These are phyloP conservation scores for Tephrocybe sp. DNA, from an alignment of 768 basidiomycete species.

Conservation along the genomic window DNA sequence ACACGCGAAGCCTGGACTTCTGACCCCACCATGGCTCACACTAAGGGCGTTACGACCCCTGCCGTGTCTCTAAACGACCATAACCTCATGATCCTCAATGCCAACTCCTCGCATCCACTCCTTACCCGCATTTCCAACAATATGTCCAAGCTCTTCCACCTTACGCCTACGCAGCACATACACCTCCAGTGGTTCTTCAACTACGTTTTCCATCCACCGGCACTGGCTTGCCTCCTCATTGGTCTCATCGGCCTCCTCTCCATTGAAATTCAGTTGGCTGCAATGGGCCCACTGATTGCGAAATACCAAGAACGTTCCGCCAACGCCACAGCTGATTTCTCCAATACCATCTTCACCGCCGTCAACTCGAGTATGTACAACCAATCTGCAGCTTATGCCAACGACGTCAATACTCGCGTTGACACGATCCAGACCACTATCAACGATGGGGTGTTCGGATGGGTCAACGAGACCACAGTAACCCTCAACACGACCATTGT, in stretches of 20 bases:
- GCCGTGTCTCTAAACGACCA: constrained; percentile 66
- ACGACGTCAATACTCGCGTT: constrained; percentile 72
- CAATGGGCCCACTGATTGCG: constrained; percentile 69
- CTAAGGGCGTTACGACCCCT: constrained; percentile 39
- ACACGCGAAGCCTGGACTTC: constrained; percentile 78
- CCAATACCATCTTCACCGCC: constrained; percentile 66
- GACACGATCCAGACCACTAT: constrained; percentile 69
- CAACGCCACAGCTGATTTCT: constrained; percentile 62
- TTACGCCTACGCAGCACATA: constrained; percentile 62
- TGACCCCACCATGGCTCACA: constrained; percentile 63
- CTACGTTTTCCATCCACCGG: constrained; percentile 90
- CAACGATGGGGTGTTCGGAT: constrained; percentile 89
- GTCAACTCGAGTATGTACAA: constrained; percentile 85
- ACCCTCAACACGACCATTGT: constrained; percentile 86
- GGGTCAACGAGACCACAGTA: constrained; percentile 90
- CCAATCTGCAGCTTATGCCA: constrained; percentile 77
- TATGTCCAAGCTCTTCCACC: constrained; percentile 47
- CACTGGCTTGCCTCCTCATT: constrained; percentile 87
- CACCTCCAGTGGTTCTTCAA: constrained; percentile 86
- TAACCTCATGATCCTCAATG: constrained; percentile 75
- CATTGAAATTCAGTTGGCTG: constrained; percentile 84
- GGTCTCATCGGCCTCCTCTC: constrained; percentile 89
- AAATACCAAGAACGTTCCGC: constrained; percentile 67
- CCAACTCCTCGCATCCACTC: constrained; percentile 70
- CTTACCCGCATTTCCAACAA: constrained; percentile 63